Evolutionary conservation across 2,329 filamentous ascomycete genomes (phyloP).

Genomic region (Karstenula rhodostoma): DNA sequence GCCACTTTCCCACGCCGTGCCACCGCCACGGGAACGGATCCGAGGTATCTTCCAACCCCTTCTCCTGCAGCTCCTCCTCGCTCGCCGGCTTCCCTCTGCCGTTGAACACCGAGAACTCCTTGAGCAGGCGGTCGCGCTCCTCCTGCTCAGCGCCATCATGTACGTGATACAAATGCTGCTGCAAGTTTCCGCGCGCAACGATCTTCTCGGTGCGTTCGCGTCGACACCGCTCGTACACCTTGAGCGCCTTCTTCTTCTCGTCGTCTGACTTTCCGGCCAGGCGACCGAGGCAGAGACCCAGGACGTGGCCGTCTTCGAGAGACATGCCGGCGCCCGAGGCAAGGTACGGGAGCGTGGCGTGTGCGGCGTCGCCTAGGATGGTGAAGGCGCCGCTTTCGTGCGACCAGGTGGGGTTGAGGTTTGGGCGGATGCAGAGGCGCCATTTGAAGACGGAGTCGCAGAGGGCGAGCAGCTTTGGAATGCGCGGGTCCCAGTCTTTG

Average conservation of each 20-base stretch:
- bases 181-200: slow-evolving; percentile 66
- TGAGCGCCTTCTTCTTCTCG: slow-evolving; percentile 49
- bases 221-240: slow-evolving; percentile 66
- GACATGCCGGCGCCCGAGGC: slow-evolving; percentile 67
- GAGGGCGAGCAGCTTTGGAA: slow-evolving; percentile 63
- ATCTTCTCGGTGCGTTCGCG: slow-evolving; percentile 67
- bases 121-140: slow-evolving; percentile 56
- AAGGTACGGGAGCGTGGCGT: slow-evolving; percentile 71
- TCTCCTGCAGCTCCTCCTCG: slow-evolving; percentile 26
- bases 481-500: slow-evolving; percentile 64
- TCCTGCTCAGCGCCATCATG: slow-evolving; percentile 65
- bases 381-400: slow-evolving; percentile 64
- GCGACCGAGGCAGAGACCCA: slow-evolving; percentile 63
- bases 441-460: slow-evolving; percentile 69
- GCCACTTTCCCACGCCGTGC: slow-evolving; percentile 45
- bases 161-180: slow-evolving; percentile 70
- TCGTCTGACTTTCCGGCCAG: slow-evolving; percentile 50
- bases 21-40: slow-evolving; percentile 51
- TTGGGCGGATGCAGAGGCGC: slow-evolving; percentile 65
- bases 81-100: slow-evolving; percentile 31
- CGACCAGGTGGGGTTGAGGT: slow-evolving; percentile 64
- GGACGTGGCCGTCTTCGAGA: slow-evolving; percentile 66
- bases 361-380: slow-evolving; percentile 69
- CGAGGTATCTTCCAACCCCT: slow-evolving; percentile 32
- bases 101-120: slow-evolving; percentile 39